A percentile compares a stretch with the other conserved stretches of the same genome.
phyloP scores from a whole-genome alignment of 805 yeast species.

The Starmerella vaccinii region DNA sequence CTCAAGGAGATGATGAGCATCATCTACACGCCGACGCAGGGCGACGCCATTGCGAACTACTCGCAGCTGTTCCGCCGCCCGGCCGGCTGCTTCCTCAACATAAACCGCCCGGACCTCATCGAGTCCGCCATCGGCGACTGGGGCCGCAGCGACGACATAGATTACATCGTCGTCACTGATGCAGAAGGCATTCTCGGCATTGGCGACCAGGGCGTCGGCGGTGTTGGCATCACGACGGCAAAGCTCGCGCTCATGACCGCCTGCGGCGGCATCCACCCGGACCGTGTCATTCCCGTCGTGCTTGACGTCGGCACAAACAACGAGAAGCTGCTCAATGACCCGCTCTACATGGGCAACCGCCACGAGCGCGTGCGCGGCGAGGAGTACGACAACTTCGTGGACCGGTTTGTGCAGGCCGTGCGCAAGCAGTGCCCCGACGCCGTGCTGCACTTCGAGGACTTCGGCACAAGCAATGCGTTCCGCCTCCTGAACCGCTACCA shows the following conservation, averaged over 20 bases:
- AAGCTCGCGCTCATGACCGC: conserved; percentile 89
- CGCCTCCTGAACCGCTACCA: conserved; percentile 67
- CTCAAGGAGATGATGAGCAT: conserved; percentile 52
- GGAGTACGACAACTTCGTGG: conserved; percentile 73
- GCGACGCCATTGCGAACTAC: conserved; percentile 89
- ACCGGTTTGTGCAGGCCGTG: conserved; percentile 59
- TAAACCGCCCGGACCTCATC: conserved; percentile 52
- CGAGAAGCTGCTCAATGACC: conserved; percentile 63
- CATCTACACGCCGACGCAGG: conserved; percentile 40
- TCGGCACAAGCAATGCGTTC: conserved; percentile 85
- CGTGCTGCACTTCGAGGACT: conserved; percentile 90
- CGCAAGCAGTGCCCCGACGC: conserved; percentile 77
- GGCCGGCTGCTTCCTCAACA: conserved; percentile 86
- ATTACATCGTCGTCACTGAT: conserved; percentile 87
- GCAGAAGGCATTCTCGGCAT: conserved; percentile 95
- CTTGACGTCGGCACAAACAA: conserved; percentile 91
- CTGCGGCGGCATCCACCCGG: conserved; percentile 94
- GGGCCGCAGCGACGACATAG: conserved; percentile 83
- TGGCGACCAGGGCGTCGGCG: conserved; percentile 98
- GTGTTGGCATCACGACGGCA: conserved; percentile 82
- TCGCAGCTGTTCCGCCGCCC: conserved; percentile 89
- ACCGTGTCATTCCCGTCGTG: conserved; percentile 80
- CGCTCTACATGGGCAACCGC: conserved; percentile 82
- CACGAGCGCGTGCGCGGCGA: conserved; percentile 77
- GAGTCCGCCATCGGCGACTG: conserved; percentile 62